phyloP scores from a whole-genome alignment of 1,284 basidiomycete species.

The Crucibulum parvulum region DNA sequence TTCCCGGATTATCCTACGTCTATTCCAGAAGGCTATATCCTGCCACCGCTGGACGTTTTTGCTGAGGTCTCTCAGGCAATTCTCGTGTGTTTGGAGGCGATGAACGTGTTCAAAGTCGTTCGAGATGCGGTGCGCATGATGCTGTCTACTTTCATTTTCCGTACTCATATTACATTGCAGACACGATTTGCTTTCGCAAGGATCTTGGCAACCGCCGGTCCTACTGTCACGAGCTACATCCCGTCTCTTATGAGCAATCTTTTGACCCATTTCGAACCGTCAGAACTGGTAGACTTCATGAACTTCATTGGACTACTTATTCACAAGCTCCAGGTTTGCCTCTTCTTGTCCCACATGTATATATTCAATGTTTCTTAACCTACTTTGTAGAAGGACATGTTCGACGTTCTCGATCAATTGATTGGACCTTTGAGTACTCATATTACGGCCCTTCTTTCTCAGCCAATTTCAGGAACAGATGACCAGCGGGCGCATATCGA shows the following conservation, averaged over 20 bases:
- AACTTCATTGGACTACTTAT: slow-evolving; percentile 92
- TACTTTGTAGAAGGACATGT: slow-evolving; percentile 69
- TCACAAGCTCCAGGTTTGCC: slow-evolving; percentile 87
- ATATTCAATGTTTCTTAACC: slow-evolving; percentile 6
- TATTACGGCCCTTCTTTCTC: slow-evolving; percentile 83
- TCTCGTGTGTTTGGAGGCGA: slow-evolving; percentile 85
- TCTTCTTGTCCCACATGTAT: slow-evolving; percentile 2
- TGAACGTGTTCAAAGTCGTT: slow-evolving; percentile 89
- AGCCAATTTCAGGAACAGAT: slow-evolving; percentile 90
- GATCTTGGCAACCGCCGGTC: slow-evolving; percentile 89
- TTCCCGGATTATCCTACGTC: slow-evolving; percentile 89
- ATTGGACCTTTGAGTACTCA: slow-evolving; percentile 88
- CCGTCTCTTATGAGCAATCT: slow-evolving; percentile 89
- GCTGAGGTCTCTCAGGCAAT: slow-evolving; percentile 90
- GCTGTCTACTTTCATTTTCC: slow-evolving; percentile 1
- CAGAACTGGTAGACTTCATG: slow-evolving; percentile 95
- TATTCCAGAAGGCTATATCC: slow-evolving; percentile 69
- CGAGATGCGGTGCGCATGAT: slow-evolving; percentile 84
- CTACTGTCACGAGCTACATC: slow-evolving; percentile 82
- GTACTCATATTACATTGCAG: slow-evolving; percentile 46
- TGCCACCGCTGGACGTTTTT: slow-evolving; percentile 85
- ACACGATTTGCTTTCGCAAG: slow-evolving; percentile 95
- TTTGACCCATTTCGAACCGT: slow-evolving; percentile 89
- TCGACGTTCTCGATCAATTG: slow-evolving; percentile 89
- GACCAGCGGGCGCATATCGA: slow-evolving; percentile 86